A percentile compares a stretch with the other conserved stretches of the same genome.
These are phyloP conservation scores for Fusarium sp. DNA, from an alignment of 2,329 filamentous ascomycete genomes.

Conservation along the genomic window DNA sequence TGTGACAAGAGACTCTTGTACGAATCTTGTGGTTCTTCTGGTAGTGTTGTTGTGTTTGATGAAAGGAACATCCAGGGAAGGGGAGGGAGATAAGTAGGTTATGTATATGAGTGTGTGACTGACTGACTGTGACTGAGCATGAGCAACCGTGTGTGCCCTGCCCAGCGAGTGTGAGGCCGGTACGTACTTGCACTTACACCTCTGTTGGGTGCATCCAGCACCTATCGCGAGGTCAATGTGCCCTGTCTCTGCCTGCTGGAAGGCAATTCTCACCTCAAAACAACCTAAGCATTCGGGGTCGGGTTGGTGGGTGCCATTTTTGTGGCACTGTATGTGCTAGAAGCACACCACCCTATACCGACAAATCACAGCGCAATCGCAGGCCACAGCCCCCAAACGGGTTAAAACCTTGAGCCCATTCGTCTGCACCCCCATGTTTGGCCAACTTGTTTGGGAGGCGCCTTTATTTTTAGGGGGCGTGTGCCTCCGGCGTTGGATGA, in stretches of 20 bases:
- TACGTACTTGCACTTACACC: slow-evolving; percentile 30
- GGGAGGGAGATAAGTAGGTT: slow-evolving; percentile 44
- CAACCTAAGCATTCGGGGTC: not conserved
- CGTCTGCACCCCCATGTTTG: not conserved
- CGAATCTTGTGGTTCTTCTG: slow-evolving; percentile 61
- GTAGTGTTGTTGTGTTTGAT: slow-evolving; percentile 60
- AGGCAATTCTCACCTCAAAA: slow-evolving; percentile 2
- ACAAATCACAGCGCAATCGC: slow-evolving; percentile 6
- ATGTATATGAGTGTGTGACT: slow-evolving; percentile 31
- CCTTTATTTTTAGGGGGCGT: no score
- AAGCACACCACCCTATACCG: not conserved
- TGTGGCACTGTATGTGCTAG: not conserved
- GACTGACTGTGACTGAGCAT: slow-evolving; percentile 5
- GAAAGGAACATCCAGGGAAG: slow-evolving; percentile 47
- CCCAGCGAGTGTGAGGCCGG: slow-evolving; percentile 5
- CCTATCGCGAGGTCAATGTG: slow-evolving; percentile 24
- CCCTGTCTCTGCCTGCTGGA: slow-evolving; percentile 13
- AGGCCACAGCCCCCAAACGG: not conserved
- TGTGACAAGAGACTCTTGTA: slow-evolving; percentile 69
- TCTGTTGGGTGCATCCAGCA: not conserved
- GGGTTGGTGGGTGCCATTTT: slow-evolving; percentile 2
- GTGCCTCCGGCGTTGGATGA: not conserved
- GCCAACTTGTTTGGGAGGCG: not conserved
- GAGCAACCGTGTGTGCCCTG: not conserved
- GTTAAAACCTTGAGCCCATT: not conserved